Percentiles rank a stretch among this genome's conserved stretches.
phyloP scores from a whole-genome alignment of 2,329 filamentous ascomycete species.

The Fusarium metavorans region DNA sequence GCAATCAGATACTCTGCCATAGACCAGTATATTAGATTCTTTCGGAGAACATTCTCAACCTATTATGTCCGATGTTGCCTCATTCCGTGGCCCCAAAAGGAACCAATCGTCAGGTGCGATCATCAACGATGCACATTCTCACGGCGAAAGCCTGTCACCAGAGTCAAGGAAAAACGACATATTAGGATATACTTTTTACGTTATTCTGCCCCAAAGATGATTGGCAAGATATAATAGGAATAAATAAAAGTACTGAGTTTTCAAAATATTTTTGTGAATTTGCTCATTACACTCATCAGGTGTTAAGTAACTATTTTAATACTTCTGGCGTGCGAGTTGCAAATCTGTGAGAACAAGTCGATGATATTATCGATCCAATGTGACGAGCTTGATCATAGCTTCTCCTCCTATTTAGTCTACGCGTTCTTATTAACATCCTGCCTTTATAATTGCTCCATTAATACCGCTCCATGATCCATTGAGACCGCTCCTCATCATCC shows the following conservation, averaged over 20 bases:
- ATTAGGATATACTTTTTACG: background rate
- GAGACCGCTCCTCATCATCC: constrained; percentile 58
- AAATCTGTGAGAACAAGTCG: background rate
- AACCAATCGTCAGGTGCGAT: constrained; percentile 20
- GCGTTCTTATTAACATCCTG: too few relatives aligned
- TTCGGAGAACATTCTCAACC: too few relatives aligned
- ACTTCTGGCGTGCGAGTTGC: background rate
- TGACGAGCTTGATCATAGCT: background rate
- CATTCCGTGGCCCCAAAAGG: constrained; percentile 23
- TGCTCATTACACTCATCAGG: too few relatives aligned
- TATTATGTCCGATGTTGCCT: background rate
- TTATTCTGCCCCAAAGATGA: background rate
- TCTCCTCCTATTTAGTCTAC: background rate
- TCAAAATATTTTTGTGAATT: too few relatives aligned
- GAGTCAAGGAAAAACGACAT: too few relatives aligned
- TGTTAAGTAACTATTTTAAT: too few relatives aligned
- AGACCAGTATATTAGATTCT: background rate
- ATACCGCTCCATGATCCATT: constrained; percentile 76
- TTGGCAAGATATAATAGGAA: background rate
- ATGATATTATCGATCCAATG: background rate
- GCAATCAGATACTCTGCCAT: background rate
- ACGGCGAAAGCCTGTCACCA: too few relatives aligned
- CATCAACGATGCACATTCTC: background rate
- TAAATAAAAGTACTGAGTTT: too few relatives aligned
- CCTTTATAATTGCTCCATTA: constrained; percentile 21